Evolutionary conservation across 495 filamentous ascomycete genomes (phyloP), one percentile per base, ranked within the genome.

Genomic region (Penicillium silybi): DNA sequence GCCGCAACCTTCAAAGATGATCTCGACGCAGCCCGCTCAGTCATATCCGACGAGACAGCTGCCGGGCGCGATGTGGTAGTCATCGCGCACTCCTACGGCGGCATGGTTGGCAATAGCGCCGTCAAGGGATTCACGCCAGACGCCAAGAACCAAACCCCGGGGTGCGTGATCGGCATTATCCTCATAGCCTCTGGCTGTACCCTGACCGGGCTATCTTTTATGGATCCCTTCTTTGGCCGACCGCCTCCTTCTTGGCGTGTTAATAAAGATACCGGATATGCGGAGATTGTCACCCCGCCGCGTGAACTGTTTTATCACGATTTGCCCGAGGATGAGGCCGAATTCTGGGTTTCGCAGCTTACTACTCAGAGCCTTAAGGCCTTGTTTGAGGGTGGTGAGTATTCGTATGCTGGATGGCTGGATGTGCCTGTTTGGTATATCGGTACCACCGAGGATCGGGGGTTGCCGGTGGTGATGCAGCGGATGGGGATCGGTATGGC

Each of bases 1-100:
- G 32, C 58, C 41, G 66, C 66, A 8, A 66, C 64, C n/a, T 67
- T 69, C 56, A 67, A 66, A 59, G 66, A 69, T 41, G 62, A 69
- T 41, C 37, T 71, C 10, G 54, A 74, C 49, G 54, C 62, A 37
- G 71, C 69, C 42, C 58, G 62, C 23, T 53, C 61, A 18, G 73
- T 66, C 13, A 69, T 72, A 19, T 61, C 62, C 9, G 23, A 34
- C 34, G 72, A 79, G 47, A 64, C 65, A 40, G 55, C 27, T 19
- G 18, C 54, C 23, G 69, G 72, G 6, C 67, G 68, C 39, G 47
- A 66, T 29, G 74, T 82, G 7, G 66, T 81, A 1, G 58, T 82
- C 37, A 48, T 82, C 10, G 66, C 66, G 8, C 78, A 82, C 60
- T 80, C 77, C 5, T 80, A 80, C 52, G 76, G 77, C 41, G 78